Base-by-base conservation (phyloP, 2,329 filamentous ascomycete genomes). In the Colletotrichum gigasporum region DNA sequence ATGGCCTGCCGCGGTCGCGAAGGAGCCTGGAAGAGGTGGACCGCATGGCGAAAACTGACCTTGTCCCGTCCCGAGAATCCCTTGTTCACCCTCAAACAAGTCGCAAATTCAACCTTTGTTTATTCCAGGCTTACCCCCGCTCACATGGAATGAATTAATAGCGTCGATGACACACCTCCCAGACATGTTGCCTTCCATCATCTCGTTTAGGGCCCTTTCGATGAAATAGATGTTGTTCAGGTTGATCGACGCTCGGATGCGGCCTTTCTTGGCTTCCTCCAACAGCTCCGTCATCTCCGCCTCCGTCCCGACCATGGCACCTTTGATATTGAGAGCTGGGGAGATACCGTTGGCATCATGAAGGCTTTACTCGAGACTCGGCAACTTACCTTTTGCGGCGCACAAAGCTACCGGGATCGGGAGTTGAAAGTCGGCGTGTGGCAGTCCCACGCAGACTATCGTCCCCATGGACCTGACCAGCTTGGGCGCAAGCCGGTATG, bases 381-480 rank as follows among this genome's bases (percentile, higher is more conserved):
- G 5, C 8, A 7, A 34, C 35, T 4, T 34, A 66, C 60, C 60
- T 41, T 59, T 66, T 5, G 45, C 10, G 2, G 61, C 53, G 30
- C 47, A 53, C 2, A 51, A 24, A 2, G 55, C 28, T 5, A 66
- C 48, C 2, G 71, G 60, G 0, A 76, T 53, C 0, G 74, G 73
- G 3, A 76, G 61, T 0, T 57, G 66, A 3, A 73, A 75, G 6
- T 74, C 72, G 6, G 73, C 71, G 0, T 56, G 58, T 0, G 74
- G 74, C 0, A 76, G 26, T 0, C 74, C 74, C 8, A 76, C 69
- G 0, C 63, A 68, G 1, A 72, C 63, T 3, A 75, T 68, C 0
- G 68, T 56, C 2, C 70, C 74, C 67, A 70, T 71, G 1, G 73
- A 73, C 11, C 69, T 64, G 0, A 70, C 71, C 1, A 76, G 3